These are phyloP conservation scores for Acer negundo DNA, from an alignment of 345 rosid species.

Conservation along the genomic window DNA sequence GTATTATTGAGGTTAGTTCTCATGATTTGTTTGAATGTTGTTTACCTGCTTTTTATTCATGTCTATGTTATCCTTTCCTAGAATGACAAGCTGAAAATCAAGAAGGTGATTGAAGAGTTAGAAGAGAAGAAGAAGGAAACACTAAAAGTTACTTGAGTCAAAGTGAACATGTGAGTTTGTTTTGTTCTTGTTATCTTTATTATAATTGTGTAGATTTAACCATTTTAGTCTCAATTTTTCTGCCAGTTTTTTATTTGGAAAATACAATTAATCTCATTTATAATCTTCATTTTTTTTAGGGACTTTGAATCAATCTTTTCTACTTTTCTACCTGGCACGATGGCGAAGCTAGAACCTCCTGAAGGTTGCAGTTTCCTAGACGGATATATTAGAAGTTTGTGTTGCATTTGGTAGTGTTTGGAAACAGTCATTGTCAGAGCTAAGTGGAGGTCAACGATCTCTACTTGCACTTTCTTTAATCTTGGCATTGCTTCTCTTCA, in stretches of 20 bases:
- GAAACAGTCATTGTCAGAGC: slow-evolving; percentile 63
- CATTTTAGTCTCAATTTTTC: slow-evolving; percentile 10
- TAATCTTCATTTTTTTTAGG: slow-evolving; percentile 39
- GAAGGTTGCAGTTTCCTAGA: slow-evolving; percentile 50
- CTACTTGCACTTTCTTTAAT: slow-evolving; percentile 92
- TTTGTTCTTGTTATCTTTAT: background rate
- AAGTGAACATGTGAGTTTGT: slow-evolving; percentile 71
- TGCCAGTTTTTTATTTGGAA: slow-evolving; percentile 8
- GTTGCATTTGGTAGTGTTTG: slow-evolving; percentile 62
- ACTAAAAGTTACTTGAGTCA: slow-evolving; percentile 88
- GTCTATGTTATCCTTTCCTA: slow-evolving; percentile 25
- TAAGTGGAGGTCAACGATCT: slow-evolving; percentile 95
- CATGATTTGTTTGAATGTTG: slow-evolving; percentile 10
- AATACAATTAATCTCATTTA: background rate
- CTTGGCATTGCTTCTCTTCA: slow-evolving; percentile 93
- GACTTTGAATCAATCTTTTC: slow-evolving; percentile 96
- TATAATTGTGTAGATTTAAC: background rate
- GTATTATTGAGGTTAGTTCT: slow-evolving; percentile 75
- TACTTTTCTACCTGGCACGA: slow-evolving; percentile 85
- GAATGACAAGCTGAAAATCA: slow-evolving; percentile 90
- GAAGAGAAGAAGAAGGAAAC: slow-evolving; percentile 99
- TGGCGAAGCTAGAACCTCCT: slow-evolving; percentile 69
- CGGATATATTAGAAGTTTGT: slow-evolving; percentile 70
- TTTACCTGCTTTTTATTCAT: slow-evolving; percentile 17
- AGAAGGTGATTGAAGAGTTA: slow-evolving; percentile 92